phyloP scores from a whole-genome alignment of 192 early-diverging fungal genomes.

The Coemansia sp. region DNA sequence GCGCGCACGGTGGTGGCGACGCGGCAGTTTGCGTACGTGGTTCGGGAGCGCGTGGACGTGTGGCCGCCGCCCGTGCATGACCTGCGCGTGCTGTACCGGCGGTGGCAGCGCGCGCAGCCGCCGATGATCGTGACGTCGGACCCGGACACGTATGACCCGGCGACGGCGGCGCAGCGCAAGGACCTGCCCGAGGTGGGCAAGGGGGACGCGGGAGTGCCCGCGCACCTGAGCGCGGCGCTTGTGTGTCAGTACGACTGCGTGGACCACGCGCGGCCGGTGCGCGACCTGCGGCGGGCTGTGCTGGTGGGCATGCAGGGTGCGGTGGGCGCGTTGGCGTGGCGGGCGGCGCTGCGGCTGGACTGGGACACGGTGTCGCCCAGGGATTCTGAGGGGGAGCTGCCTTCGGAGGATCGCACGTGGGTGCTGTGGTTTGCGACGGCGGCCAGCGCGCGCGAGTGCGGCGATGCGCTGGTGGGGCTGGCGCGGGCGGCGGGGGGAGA shows the following conservation, averaged over 20 bases:
- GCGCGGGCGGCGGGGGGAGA: background rate
- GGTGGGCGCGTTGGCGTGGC: slow-evolving; percentile 8
- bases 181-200: slow-evolving; percentile 20
- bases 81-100: slow-evolving; percentile 39
- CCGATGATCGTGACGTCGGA: slow-evolving; percentile 47
- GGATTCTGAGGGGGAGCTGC: background rate
- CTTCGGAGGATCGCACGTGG: slow-evolving; percentile 9
- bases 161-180: slow-evolving; percentile 27
- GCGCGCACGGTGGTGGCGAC: slow-evolving; percentile 45
- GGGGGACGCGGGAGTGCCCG: background rate
- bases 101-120: slow-evolving; percentile 38
- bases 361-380: slow-evolving; percentile 33
- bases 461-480: slow-evolving; percentile 36
- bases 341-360: slow-evolving; percentile 40
- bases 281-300: slow-evolving; percentile 29
- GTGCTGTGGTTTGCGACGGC: slow-evolving; percentile 43
- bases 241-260: slow-evolving; percentile 42
- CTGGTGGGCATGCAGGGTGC: slow-evolving; percentile 6
- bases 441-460: slow-evolving; percentile 40
- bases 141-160: slow-evolving; percentile 43
- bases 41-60: slow-evolving; percentile 51
- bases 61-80: slow-evolving; percentile 55
- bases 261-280: slow-evolving; percentile 20
- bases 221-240: slow-evolving; percentile 13
- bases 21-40: slow-evolving; percentile 45